Evolutionary conservation across 176 grass and related monocot species (phyloP).

Genomic region (Hordeum vulgare): DNA sequence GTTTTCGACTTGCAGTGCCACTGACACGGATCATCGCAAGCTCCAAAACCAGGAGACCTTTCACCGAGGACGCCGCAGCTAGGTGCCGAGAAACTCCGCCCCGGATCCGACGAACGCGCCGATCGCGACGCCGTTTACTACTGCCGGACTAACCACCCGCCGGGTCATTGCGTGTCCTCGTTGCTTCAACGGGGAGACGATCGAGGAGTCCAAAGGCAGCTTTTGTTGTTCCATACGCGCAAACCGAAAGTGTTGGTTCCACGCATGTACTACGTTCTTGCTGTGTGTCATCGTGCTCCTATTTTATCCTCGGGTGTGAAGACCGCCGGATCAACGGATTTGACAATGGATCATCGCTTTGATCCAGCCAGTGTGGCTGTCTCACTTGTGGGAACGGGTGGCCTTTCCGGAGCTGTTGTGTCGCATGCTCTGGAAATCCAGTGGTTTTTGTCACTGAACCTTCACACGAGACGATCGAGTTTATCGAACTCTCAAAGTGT

Average conservation of each 20-base stretch:
- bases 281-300: too few species aligned
- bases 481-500: too few species aligned
- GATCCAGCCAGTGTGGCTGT: neutral
- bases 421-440: neutral
- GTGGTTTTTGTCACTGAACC: neutral
- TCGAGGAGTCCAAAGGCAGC: neutral
- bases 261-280: too few species aligned
- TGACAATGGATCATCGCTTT: too few species aligned
- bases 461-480: neutral
- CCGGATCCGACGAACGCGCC: neutral
- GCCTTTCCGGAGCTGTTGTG: neutral
- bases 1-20: conserved; percentile 1
- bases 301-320: neutral
- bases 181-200: neutral
- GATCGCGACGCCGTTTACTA: conserved; percentile 30
- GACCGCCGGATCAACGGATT: neutral
- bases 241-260: too few species aligned
- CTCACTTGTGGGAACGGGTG: neutral
- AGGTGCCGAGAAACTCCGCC: neutral
- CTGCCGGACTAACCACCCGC: neutral
- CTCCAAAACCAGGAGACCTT: neutral
- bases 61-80: neutral
- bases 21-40: neutral
- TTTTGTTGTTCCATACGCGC: neutral
- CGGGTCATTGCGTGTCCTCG: neutral